Evolutionary conservation across 257 asterid genomes (phyloP), one percentile per base, ranked within the genome.

Genomic region (Ocimum tenuiflorum): DNA sequence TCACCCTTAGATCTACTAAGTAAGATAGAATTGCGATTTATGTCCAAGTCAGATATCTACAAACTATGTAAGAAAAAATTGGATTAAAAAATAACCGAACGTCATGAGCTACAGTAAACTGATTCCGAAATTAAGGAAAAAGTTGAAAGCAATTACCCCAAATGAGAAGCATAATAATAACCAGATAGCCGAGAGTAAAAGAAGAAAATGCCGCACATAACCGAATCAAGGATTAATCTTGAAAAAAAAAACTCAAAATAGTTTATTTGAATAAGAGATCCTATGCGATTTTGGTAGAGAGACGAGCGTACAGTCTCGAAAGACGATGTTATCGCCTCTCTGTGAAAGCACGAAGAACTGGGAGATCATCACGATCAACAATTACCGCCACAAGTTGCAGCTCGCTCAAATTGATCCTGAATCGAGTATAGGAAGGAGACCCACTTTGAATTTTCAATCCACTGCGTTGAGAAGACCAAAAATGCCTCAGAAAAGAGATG

Each of bases 331-430:
- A 50, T 94, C 99, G 83, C 97, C 97, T 77, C 97, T 86, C 75
- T 90, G 99, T 5, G 99, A 94, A 63, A 94, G 99, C 50, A 94
- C 95, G 69, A 94, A 94, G 83, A 94, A 90, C 79, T 94, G 99
- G 38, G 99, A 94, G 76, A 94, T 90, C 96, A 94, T 90, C 63
- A 46, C 64, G 69, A 64, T 33, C 13, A 63, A 8, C 65, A 69
- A 48, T 61, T 27, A 36, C 67, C 42, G 29, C 66, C 46, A 9
- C 56, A 31, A 22, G 62, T 47, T 45, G 13, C 55, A 46, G 39
- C 53, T 70, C 68, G 68, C 74, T 52, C 77, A 49, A 50, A 64
- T 59, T 59, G 73, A 50, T 71, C 27, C 36, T 42, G 57, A 23
- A 48, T 69, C 74, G 51, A 46, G 41, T 18, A 31, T 4, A 24